Conservation (phyloP, 2,329 filamentous ascomycete genomes). For the Amesomyces nigricolor region DNA sequence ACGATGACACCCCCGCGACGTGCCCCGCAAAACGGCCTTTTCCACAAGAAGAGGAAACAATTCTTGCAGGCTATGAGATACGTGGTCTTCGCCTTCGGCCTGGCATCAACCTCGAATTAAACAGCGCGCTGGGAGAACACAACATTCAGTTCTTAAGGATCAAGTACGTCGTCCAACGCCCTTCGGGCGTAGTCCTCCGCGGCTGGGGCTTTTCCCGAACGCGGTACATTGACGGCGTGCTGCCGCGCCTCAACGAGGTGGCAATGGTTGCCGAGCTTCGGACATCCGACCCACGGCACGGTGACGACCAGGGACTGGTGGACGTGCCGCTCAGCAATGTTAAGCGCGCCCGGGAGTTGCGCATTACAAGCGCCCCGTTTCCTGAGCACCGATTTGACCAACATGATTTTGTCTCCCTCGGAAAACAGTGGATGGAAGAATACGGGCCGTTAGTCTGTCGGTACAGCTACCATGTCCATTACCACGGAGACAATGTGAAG, state of each 20-base stretch:
- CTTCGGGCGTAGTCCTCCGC: slow-evolving; percentile 36
- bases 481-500: slow-evolving; percentile 27
- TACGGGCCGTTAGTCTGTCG: slow-evolving; percentile 45
- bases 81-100: neutral
- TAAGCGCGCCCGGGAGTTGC: slow-evolving; percentile 37
- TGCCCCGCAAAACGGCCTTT: neutral
- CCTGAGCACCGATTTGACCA: slow-evolving; percentile 33
- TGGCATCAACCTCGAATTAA: slow-evolving; percentile 13
- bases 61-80: neutral
- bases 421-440: slow-evolving; percentile 23
- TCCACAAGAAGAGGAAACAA: neutral
- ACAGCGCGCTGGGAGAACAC: neutral
- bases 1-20: neutral
- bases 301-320: slow-evolving; percentile 35
- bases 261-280: slow-evolving; percentile 39
- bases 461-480: slow-evolving; percentile 40
- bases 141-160: slow-evolving; percentile 36
- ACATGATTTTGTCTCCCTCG: slow-evolving; percentile 20
- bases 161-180: slow-evolving; percentile 32
- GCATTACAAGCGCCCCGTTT: slow-evolving; percentile 51
- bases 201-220: slow-evolving; percentile 37
- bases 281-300: slow-evolving; percentile 30
- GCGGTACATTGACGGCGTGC: slow-evolving; percentile 32
- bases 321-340: slow-evolving; percentile 40
- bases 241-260: slow-evolving; percentile 40